Conservation (phyloP, 768 basidiomycete genomes). For the Collybia sp. region DNA sequence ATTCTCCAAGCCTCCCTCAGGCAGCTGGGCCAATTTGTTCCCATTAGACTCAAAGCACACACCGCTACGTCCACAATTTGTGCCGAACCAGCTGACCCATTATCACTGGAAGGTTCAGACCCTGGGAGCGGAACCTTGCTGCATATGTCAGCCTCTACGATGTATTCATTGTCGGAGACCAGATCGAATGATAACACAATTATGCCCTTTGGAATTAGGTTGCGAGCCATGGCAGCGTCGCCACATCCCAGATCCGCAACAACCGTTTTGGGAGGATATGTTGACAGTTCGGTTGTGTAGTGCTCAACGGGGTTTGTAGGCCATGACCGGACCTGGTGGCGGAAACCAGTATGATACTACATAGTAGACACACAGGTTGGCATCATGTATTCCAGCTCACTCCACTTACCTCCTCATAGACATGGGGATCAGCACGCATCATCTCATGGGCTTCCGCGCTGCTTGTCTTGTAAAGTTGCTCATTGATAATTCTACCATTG, state of each 20-base stretch:
- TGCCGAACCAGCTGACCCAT: constrained; percentile 46
- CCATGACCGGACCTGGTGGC: constrained; percentile 89
- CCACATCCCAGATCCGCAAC: constrained; percentile 96
- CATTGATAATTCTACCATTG: constrained; percentile 76
- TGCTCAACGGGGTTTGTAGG: constrained; percentile 89
- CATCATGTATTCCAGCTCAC: constrained; percentile 2
- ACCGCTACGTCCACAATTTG: constrained; percentile 89
- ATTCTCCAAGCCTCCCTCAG: constrained; percentile 89
- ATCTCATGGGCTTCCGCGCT: constrained; percentile 70
- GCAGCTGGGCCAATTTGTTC: constrained; percentile 91
- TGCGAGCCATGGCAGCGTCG: constrained; percentile 81
- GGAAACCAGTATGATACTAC: constrained; percentile 94
- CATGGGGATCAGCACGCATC: constrained; percentile 78
- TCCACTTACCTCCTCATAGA: constrained; percentile 73
- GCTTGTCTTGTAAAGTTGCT: constrained; percentile 84
- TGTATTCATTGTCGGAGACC: constrained; percentile 67
- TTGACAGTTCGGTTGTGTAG: constrained; percentile 62
- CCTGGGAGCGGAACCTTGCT: constrained; percentile 81
- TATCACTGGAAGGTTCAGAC: constrained; percentile 41
- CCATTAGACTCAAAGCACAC: constrained; percentile 95
- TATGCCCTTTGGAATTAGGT: constrained; percentile 63
- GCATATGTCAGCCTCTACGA: constrained; percentile 90
- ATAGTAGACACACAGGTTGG: neutral
- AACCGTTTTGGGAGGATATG: constrained; percentile 62
- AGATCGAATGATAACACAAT: constrained; percentile 79